Percentiles rank a stretch among this genome's conserved stretches.
Evolutionary conservation across 805 yeast species (phyloP).

Genomic region (Ogataea kodamae): DNA sequence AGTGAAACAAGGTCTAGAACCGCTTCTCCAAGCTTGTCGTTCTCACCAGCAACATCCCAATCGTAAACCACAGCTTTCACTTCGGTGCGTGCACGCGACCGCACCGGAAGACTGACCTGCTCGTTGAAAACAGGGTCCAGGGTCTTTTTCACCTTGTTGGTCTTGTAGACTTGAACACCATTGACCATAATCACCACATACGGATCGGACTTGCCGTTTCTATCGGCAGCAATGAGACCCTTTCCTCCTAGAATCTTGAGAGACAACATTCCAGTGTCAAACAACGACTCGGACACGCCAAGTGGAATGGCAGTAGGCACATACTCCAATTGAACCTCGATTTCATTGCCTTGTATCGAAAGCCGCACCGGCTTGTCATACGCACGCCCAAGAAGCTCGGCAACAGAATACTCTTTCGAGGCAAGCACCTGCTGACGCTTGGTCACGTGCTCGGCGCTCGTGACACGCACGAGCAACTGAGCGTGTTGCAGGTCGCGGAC

Average conservation of each 20-base stretch:
- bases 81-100: conserved; percentile 56
- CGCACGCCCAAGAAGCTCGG: conserved; percentile 51
- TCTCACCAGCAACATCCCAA: conserved; percentile 77
- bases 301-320: conserved; percentile 54
- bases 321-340: conserved; percentile 54
- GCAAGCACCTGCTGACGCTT: conserved; percentile 46
- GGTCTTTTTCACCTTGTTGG: conserved; percentile 61
- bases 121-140: conserved; percentile 80
- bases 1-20: conserved; percentile 47
- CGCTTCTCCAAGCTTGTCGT: conserved; percentile 56
- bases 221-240: conserved; percentile 55
- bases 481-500: conserved; percentile 71
- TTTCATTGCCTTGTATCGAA: conserved; percentile 35
- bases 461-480: conserved; percentile 50
- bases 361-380: conserved; percentile 45
- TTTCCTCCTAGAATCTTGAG: conserved; percentile 57
- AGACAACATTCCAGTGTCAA: conserved; percentile 63
- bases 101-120: conserved; percentile 51
- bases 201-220: conserved; percentile 79
- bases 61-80: conserved; percentile 54
- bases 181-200: conserved; percentile 50
- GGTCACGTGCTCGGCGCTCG: conserved; percentile 47
- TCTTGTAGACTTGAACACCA: conserved; percentile 51
- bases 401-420: conserved; percentile 48
- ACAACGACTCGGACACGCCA: conserved; percentile 56